Percentiles rank a stretch among this genome's conserved stretches.
phyloP scores from a whole-genome alignment of 2,329 filamentous ascomycete genomes.

The Arthrobotrys sphaeroides region DNA sequence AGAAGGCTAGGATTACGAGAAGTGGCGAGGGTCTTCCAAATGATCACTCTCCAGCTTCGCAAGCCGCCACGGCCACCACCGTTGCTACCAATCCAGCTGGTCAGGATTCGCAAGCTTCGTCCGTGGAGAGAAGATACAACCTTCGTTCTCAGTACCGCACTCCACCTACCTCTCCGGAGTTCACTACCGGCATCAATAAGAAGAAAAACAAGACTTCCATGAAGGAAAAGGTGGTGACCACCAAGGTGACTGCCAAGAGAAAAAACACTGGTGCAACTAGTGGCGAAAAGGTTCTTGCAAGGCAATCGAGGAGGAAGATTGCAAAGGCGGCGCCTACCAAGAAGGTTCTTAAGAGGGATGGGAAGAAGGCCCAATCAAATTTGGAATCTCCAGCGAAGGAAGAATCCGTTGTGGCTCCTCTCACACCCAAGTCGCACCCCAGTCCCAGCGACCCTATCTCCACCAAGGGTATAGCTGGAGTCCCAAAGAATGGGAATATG shows the following conservation, averaged over 20 bases:
- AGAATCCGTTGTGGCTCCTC: neutral
- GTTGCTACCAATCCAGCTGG: slow-evolving; percentile 1
- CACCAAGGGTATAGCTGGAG: neutral
- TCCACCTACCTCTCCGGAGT: slow-evolving; percentile 45
- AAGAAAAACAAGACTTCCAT: slow-evolving; percentile 17
- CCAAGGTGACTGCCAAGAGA: neutral
- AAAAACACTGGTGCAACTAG: slow-evolving; percentile 22
- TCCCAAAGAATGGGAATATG: slow-evolving; percentile 1
- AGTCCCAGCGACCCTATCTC: slow-evolving; percentile 28
- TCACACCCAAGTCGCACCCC: slow-evolving; percentile 37
- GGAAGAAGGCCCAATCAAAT: slow-evolving; percentile 20
- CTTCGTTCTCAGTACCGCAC: slow-evolving; percentile 48
- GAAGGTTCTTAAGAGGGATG: slow-evolving; percentile 20
- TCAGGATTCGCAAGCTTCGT: slow-evolving; percentile 33
- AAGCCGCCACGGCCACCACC: slow-evolving; percentile 17
- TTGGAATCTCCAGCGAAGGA: neutral
- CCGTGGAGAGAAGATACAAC: slow-evolving; percentile 37
- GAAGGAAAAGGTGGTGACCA: neutral
- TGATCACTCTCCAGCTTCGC: slow-evolving; percentile 21
- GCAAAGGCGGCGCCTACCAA: slow-evolving; percentile 9
- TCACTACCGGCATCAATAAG: neutral
- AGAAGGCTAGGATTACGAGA: slow-evolving; percentile 37
- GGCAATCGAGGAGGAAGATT: slow-evolving; percentile 31
- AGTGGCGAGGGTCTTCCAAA: neutral
- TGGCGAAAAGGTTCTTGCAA: slow-evolving; percentile 28